Evolutionary conservation across 768 basidiomycete species (phyloP).

Genomic region (Lactarius psammicola): DNA sequence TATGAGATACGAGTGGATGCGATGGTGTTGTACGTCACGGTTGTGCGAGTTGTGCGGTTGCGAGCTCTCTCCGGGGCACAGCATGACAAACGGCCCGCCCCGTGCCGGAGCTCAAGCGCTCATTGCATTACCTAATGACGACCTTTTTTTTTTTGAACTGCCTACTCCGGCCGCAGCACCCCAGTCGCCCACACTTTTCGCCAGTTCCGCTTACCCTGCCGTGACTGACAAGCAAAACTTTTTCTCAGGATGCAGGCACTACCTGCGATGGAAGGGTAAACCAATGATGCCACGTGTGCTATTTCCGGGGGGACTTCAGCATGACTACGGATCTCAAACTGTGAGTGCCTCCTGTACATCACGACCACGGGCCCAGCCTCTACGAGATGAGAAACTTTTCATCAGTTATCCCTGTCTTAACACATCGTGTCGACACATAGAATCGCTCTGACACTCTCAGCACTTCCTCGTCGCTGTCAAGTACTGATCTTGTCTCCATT

Average conservation of each 20-base stretch:
- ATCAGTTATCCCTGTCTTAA: slow-evolving; percentile 30
- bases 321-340: not conserved
- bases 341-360: slow-evolving; percentile 8
- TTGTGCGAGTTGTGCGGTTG: no score
- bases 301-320: not conserved
- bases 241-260: no score
- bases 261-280: no score
- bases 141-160: not conserved
- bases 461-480: not conserved
- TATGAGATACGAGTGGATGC: not conserved
- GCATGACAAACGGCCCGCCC: not conserved
- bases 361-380: no score
- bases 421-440: slow-evolving; percentile 21
- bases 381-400: slow-evolving; percentile 19
- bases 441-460: not conserved
- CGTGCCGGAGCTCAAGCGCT: not conserved
- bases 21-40: not conserved
- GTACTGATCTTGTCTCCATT: slow-evolving; percentile 2
- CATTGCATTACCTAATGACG: not conserved
- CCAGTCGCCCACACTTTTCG: no score
- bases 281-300: no score
- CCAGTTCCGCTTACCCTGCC: no score
- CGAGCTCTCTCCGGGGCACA: no score
- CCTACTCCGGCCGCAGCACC: no score
- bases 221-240: no score